These are phyloP conservation scores for Aspergillus eucalypticola DNA, from an alignment of 2,329 filamentous ascomycete genomes.

Conservation along the genomic window DNA sequence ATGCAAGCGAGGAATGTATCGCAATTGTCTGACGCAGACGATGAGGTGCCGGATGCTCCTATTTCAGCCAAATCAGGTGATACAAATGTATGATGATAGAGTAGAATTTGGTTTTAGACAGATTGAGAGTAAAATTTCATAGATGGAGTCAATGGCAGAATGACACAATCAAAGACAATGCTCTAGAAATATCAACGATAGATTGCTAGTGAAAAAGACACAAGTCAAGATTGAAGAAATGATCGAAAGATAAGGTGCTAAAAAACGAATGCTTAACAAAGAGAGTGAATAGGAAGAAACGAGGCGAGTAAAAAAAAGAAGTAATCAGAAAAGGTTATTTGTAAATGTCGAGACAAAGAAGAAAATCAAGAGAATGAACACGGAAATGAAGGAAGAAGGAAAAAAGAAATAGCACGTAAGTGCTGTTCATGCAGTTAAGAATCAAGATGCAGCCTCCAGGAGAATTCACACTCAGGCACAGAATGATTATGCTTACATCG, in stretches of 20 bases:
- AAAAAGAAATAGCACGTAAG: background rate
- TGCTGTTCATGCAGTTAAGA: background rate
- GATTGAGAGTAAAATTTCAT: background rate
- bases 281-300: background rate
- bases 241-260: background rate
- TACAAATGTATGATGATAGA: background rate
- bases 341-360: background rate
- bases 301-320: background rate
- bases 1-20: background rate
- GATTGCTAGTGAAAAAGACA: background rate
- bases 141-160: background rate
- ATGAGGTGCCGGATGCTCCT: background rate
- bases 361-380: background rate
- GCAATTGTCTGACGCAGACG: background rate
- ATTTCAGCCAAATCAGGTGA: background rate
- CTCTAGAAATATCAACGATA: background rate
- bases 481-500: slow-evolving; percentile 4
- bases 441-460: background rate
- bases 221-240: background rate
- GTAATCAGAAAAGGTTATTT: background rate
- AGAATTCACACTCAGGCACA: background rate
- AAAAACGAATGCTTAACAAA: background rate
- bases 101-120: background rate
- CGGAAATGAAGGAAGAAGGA: background rate
- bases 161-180: background rate